These are phyloP conservation scores for Cryptomeria japonica DNA, from an alignment of 75 land plant species.

Conservation along the genomic window DNA sequence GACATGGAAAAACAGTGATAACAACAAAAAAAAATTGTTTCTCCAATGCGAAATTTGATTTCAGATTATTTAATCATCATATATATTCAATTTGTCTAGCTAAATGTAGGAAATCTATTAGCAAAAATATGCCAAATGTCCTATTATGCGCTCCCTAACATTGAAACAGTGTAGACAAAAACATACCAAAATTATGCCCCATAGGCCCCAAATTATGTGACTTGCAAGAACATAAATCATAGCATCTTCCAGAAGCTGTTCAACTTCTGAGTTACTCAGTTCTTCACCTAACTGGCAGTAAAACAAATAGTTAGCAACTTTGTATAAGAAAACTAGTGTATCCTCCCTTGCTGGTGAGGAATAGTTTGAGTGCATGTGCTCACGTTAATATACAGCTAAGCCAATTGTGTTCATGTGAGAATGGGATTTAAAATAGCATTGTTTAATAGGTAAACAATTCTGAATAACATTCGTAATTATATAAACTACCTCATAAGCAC, in stretches of 20 bases:
- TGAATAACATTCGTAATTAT: not conserved
- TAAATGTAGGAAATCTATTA: no score
- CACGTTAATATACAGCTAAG: not conserved
- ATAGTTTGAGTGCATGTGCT: not conserved
- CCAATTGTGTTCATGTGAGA: not conserved
- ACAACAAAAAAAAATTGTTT: no score
- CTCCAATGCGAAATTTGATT: not conserved
- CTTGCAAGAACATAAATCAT: slow-evolving; percentile 78
- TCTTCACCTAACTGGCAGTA: slow-evolving; percentile 31
- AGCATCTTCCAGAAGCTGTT: slow-evolving; percentile 46
- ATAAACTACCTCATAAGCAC: not conserved
- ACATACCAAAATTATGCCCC: slow-evolving; percentile 89
- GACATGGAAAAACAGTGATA: no score
- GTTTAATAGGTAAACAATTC: not conserved
- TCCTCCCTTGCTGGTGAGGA: not conserved
- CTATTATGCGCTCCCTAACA: not conserved
- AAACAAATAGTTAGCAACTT: not conserved
- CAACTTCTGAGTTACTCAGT: slow-evolving; percentile 40
- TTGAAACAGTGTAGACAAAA: not conserved
- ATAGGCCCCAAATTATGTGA: slow-evolving; percentile 82
- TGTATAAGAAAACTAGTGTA: not conserved
- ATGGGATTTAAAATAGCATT: not conserved
- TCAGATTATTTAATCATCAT: no score
- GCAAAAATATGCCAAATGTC: no score
- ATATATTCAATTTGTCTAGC: no score